Base-by-base conservation (phyloP, 345 rosid genomes). In the Atalantia buxifolia region DNA sequence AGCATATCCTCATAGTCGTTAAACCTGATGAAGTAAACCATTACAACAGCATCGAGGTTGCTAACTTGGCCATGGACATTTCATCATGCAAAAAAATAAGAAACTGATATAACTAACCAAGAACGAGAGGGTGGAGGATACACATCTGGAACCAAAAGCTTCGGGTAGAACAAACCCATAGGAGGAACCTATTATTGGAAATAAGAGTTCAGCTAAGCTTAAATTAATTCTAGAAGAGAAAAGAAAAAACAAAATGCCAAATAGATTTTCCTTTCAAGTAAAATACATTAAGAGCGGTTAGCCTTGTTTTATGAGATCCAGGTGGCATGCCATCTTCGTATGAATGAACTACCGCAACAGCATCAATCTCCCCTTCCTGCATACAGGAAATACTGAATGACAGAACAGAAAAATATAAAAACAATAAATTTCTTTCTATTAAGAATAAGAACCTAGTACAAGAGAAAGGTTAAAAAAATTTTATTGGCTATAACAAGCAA, bases 111-210 rank as follows among this genome's bases (percentile, higher is more conserved):
- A 40, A 74, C 87, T 77, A 36, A 92, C 99, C 99, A 96, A 40
- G 93, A 72, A 42, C 92, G 95, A 36, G 97, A 98, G 61, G 99
- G 94, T 45, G 92, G 89, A 76, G 98, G 93, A 82, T 85, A 92
- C 71, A 83, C 89, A 83, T 94, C 98, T 71, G 99, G 95, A 81
- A 94, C 90, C 71, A 96, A 83, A 81, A 96, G 97, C 60, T 76
- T 90, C 72, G 97, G 99, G 77, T 88, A 89, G 86, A 96, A 91
- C 85, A 96, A 83, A 85, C 98, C 98, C 95, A 94, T 92, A 12
- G 99, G 97, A 77, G 98, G 94, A 76, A 96, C 98, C 98, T 94
- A 80, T 71, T 72, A 76, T 64, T 36, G 78, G 31, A 48, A 53
- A 42, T 18, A 59, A 59, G 3, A 45, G 7, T 65, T 33, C 56